phyloP scores from a whole-genome alignment of 2,329 filamentous ascomycete species.

The Huntiella bhutanensis region DNA sequence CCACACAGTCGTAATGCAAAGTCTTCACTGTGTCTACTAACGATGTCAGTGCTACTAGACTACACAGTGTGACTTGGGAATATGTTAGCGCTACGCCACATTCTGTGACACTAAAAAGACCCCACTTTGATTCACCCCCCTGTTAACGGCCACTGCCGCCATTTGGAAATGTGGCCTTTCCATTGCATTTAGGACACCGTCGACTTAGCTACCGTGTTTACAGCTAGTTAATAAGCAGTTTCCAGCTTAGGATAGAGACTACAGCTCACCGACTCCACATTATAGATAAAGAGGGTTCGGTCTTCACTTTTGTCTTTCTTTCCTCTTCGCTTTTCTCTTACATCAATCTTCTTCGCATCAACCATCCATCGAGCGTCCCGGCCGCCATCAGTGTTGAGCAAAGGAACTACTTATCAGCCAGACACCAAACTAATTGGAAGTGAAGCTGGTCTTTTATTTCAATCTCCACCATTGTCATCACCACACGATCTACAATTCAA shows the following conservation, averaged over 20 bases:
- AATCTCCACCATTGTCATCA: slow-evolving; percentile 7
- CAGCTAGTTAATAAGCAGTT: neutral
- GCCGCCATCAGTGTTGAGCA: slow-evolving; percentile 1
- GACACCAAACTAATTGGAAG: slow-evolving; percentile 1
- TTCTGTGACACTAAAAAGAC: neutral
- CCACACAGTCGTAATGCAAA: neutral
- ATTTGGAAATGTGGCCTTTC: slow-evolving; percentile 30
- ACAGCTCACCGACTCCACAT: neutral
- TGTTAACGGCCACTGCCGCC: slow-evolving; percentile 4
- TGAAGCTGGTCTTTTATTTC: slow-evolving; percentile 13
- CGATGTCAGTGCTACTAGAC: neutral
- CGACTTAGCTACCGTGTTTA: slow-evolving; percentile 13
- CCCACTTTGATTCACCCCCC: neutral
- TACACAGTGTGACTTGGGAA: too few species aligned
- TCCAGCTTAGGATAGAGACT: neutral
- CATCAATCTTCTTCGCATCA: slow-evolving; percentile 12
- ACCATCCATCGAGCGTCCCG: slow-evolving; percentile 7
- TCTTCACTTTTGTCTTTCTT: slow-evolving; percentile 14
- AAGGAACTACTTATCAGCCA: neutral
- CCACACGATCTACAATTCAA: neutral
- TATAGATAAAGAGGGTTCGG: slow-evolving; percentile 10
- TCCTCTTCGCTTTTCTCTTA: slow-evolving; percentile 13
- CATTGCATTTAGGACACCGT: slow-evolving; percentile 11
- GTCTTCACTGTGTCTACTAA: too few species aligned
- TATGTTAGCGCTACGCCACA: neutral